Conservation (phyloP, 2,329 filamentous ascomycete species). For the Lanzia echinophila region DNA sequence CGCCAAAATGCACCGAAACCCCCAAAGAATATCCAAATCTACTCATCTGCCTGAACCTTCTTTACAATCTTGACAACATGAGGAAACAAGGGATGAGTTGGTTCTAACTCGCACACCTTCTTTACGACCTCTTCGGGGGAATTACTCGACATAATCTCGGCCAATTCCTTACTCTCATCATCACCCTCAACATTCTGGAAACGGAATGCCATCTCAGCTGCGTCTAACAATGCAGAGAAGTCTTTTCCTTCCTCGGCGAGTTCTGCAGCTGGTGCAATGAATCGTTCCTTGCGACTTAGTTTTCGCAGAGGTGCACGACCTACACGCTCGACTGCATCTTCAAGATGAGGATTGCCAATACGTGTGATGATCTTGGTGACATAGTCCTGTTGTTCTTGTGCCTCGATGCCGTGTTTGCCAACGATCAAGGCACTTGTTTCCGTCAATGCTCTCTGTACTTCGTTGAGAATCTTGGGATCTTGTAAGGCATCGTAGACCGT, state of each 20-base stretch:
- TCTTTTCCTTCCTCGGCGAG: conserved; percentile 74
- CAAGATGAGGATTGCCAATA: conserved; percentile 88
- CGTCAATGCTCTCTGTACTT: conserved; percentile 71
- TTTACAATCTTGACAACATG: conserved; percentile 71
- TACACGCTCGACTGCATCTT: conserved; percentile 91
- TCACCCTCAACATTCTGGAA: conserved; percentile 95
- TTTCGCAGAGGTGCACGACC: conserved; percentile 92
- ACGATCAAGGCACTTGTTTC: conserved; percentile 86
- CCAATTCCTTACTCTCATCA: conserved; percentile 80
- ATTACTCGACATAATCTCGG: conserved; percentile 73
- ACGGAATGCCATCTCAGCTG: conserved; percentile 84
- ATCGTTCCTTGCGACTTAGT: conserved; percentile 89
- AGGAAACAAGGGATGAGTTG: conserved; percentile 68
- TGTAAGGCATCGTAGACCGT: conserved; percentile 85
- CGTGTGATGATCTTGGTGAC: conserved; percentile 87
- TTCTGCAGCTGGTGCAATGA: conserved; percentile 85
- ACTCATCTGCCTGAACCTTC: conserved; percentile 61
- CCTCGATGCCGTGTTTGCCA: conserved; percentile 73
- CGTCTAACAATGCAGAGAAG: conserved; percentile 68
- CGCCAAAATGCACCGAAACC: conserved; percentile 3
- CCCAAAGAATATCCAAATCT: conserved; percentile 7
- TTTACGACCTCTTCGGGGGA: conserved; percentile 67
- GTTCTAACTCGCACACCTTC: conserved; percentile 75
- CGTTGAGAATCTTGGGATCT: conserved; percentile 70
- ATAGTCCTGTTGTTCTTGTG: conserved; percentile 73